A percentile compares a stretch with the other conserved stretches of the same genome.
Evolutionary conservation across 164 flowering plant genomes (phyloP).

Genomic region (Aristolochia fimbriata): DNA sequence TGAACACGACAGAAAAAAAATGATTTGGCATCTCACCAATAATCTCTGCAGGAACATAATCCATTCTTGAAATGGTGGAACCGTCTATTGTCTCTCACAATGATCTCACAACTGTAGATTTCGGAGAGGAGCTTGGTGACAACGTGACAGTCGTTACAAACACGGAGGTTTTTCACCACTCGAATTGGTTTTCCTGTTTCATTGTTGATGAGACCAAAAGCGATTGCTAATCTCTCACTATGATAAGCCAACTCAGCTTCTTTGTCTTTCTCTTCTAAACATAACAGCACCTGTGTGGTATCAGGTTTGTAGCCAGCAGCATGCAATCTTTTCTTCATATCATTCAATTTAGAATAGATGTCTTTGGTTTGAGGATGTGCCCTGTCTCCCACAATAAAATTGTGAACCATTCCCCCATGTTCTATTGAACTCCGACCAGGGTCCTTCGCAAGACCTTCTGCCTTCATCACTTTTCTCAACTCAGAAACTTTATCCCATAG

Average conservation of each 20-base stretch:
- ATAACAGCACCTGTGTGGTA: constrained; percentile 12
- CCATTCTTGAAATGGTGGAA: constrained; percentile 21
- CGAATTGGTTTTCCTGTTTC: constrained; percentile 10
- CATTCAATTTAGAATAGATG: constrained; percentile 15
- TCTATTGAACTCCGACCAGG: constrained; percentile 17
- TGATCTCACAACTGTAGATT: constrained; percentile 11
- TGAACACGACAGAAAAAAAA: too few relatives aligned
- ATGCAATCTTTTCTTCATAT: constrained; percentile 13
- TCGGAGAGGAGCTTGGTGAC: constrained; percentile 16
- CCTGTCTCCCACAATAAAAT: constrained; percentile 11
- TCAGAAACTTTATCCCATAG: neutral
- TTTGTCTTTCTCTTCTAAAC: constrained; percentile 14
- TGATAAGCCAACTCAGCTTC: constrained; percentile 15
- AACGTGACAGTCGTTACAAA: constrained; percentile 18
- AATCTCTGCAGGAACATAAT: constrained; percentile 16
- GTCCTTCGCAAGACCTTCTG: constrained; percentile 2
- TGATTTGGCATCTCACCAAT: constrained; percentile 9
- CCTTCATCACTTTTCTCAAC: neutral
- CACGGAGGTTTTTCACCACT: constrained; percentile 17
- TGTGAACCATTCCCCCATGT: constrained; percentile 6
- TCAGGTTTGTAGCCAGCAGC: constrained; percentile 14
- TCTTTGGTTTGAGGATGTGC: constrained; percentile 11
- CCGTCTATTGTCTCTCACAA: constrained; percentile 19
- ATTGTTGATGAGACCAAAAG: constrained; percentile 14
- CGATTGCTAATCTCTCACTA: constrained; percentile 18